Base-by-base conservation (phyloP, 192 early-diverging fungal genomes). In the Cetraspora pellucida region DNA sequence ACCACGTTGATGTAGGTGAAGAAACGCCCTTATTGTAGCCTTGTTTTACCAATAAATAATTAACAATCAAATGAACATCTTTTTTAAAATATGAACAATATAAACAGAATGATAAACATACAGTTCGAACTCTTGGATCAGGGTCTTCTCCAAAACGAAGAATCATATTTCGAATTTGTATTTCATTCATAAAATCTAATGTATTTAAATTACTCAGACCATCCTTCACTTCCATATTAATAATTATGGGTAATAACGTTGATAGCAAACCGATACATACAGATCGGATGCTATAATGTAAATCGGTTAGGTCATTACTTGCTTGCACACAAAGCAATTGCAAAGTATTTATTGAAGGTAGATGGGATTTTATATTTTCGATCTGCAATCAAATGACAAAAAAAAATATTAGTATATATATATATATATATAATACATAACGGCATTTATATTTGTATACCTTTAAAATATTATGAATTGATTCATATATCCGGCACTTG, bases 111-210 rank as follows among this genome's bases (percentile, higher is more conserved):
- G 16, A 7, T 19, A 21, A 11, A 44, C 16, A 10, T 83, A 89
- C 86, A 81, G 80, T 85, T 81, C 88, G 70, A 14, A 89, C 86
- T 60, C 85, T 75, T 10, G 86, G 85, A 67, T 86, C 86, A 17
- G 78, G 77, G 67, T 89, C 86, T 0, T 77, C 76, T 5, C 81
- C 84, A 70, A 83, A 87, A 47, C 82, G 85, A 57, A 80, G 84
- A 25, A 89, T 82, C 3, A 87, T 81, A 16, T 79, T 76, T 49
- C 87, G 88, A 21, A 85, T 72, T 44, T 89, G 84, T 23, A 79
- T 60, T 27, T 78, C 74, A 17, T 78, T 81, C 46, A 85, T 74
- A 11, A 59, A 64, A n/a, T 61, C 28, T 37, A 74, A 58, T 0
- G 45, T 43, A 10, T 60, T 19, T 28, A 25, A 25, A 43, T 57